Evolutionary conservation across 2,329 filamentous ascomycete species (phyloP).

Genomic region (Pseudogymnoascus sp.): DNA sequence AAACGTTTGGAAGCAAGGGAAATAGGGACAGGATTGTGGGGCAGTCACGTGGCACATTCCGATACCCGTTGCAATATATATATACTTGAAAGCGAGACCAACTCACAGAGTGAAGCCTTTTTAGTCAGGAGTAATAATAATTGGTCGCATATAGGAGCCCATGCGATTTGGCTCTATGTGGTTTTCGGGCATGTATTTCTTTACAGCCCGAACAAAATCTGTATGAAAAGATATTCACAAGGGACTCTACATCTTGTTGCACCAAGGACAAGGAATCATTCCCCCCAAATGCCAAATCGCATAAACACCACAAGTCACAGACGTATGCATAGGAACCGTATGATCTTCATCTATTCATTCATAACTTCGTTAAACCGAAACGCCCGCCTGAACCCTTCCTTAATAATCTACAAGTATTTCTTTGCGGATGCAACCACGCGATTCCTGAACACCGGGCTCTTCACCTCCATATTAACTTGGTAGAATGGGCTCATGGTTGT

Average conservation of each 20-base stretch:
- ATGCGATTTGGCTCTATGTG: no score
- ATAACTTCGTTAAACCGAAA: slow-evolving; percentile 4
- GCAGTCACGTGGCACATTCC: slow-evolving; percentile 2
- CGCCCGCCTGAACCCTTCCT: background rate
- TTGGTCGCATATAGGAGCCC: no score
- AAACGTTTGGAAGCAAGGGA: background rate
- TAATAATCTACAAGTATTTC: slow-evolving; percentile 63
- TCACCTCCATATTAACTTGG: slow-evolving; percentile 72
- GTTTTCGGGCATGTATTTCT: no score
- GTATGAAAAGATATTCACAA: background rate
- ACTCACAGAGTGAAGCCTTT: background rate
- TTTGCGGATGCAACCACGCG: slow-evolving; percentile 80
- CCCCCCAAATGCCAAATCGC: background rate
- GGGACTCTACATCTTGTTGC: background rate
- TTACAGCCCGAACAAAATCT: no score
- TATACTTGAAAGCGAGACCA: background rate
- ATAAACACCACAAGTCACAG: background rate
- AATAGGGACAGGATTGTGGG: background rate
- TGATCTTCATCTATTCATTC: background rate
- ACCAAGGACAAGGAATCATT: background rate
- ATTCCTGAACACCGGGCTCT: slow-evolving; percentile 75
- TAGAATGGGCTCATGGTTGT: slow-evolving; percentile 97
- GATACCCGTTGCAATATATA: background rate
- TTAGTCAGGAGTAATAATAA: no score
- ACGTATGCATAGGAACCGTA: background rate